A percentile compares a stretch with the other conserved stretches of the same genome.
Evolutionary conservation across 1,284 basidiomycete genomes (phyloP).

Genomic region (Neolentinus lepideus): DNA sequence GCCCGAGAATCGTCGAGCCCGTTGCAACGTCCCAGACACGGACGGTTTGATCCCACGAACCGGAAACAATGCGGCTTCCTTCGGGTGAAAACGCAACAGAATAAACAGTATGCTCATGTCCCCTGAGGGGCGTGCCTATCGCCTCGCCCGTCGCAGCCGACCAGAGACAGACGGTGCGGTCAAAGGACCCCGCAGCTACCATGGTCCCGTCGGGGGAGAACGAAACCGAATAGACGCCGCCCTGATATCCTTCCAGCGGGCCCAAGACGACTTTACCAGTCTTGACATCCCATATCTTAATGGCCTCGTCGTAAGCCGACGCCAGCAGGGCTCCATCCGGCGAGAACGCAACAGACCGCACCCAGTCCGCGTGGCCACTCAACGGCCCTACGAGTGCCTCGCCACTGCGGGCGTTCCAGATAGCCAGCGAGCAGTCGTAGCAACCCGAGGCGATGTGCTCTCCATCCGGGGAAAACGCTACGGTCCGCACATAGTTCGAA

Average conservation of each 20-base stretch:
- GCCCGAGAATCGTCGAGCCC: not conserved
- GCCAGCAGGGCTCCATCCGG: slow-evolving; percentile 2
- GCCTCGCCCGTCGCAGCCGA: not conserved
- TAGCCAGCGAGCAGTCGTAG: slow-evolving; percentile 7
- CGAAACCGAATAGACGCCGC: not conserved
- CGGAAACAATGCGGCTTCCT: slow-evolving; percentile 2
- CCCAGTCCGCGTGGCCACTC: not conserved
- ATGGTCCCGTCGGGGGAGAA: slow-evolving; percentile 3
- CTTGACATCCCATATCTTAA: slow-evolving; percentile 5
- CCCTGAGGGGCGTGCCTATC: not conserved
- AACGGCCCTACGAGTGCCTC: not conserved
- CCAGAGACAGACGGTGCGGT: slow-evolving; percentile 2
- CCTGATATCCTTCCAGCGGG: not conserved
- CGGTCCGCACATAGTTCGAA: slow-evolving; percentile 11
- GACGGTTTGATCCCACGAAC: slow-evolving; percentile 4
- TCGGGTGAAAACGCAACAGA: slow-evolving; percentile 8
- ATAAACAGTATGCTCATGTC: slow-evolving; percentile 1
- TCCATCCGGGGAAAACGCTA: slow-evolving; percentile 14
- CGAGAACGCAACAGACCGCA: slow-evolving; percentile 4
- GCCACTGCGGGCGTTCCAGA: slow-evolving; percentile 9
- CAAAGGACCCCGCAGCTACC: not conserved
- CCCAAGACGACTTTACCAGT: not conserved
- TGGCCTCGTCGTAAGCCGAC: not conserved
- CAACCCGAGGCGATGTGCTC: slow-evolving; percentile 11
- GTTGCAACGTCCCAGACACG: slow-evolving; percentile 5